phyloP scores from a whole-genome alignment of 371 early-diverging fungal genomes.

The Apophysomyces variabilis region DNA sequence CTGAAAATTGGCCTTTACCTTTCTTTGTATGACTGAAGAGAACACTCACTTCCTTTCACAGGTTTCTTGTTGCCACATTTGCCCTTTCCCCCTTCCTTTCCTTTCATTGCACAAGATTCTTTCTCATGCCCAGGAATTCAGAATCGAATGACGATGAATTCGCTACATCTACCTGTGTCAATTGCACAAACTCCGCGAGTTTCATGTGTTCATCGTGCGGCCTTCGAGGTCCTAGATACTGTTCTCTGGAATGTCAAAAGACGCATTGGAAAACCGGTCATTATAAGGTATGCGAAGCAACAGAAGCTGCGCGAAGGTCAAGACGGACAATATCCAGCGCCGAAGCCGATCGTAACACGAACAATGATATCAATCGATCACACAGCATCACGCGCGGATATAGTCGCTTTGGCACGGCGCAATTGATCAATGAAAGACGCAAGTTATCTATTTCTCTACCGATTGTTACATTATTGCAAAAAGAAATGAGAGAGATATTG shows the following conservation, averaged over 20 bases:
- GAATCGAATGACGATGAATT: constrained; percentile 4
- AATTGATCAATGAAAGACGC: constrained; percentile 21
- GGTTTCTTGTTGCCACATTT: not conserved
- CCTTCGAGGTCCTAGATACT: constrained; percentile 60
- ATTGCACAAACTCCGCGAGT: constrained; percentile 54
- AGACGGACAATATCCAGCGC: constrained; percentile 19
- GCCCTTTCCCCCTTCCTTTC: not conserved
- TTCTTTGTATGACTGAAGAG: no score
- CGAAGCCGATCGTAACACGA: not conserved
- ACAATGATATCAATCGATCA: constrained; percentile 6
- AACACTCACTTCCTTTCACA: not conserved
- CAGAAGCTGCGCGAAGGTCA: constrained; percentile 28
- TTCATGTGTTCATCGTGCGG: constrained; percentile 71
- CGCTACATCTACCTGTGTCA: constrained; percentile 23
- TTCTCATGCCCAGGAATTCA: not conserved
- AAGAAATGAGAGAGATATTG: not conserved
- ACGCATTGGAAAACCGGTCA: constrained; percentile 64
- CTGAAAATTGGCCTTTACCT: no score
- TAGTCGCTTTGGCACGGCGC: constrained; percentile 13
- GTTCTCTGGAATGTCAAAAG: constrained; percentile 72
- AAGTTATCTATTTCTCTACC: constrained; percentile 10
- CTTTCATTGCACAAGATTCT: not conserved
- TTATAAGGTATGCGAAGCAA: constrained; percentile 50
- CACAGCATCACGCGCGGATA: constrained; percentile 1
- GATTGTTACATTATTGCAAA: constrained; percentile 1